These are phyloP conservation scores for Xylaria multiplex DNA, from an alignment of 2,329 filamentous ascomycete genomes.

Conservation along the genomic window DNA sequence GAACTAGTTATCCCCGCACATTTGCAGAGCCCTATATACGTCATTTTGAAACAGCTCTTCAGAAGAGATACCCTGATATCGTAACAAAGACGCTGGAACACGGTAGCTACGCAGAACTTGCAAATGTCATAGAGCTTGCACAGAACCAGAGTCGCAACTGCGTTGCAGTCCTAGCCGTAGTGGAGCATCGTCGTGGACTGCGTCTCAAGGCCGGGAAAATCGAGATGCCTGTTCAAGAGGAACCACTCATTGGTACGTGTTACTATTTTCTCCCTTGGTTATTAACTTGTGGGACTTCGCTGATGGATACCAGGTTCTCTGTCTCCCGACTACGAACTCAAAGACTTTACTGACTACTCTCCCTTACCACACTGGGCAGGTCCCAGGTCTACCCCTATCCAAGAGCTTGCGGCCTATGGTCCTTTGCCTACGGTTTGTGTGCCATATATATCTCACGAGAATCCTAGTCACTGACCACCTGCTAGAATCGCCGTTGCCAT, in stretches of 20 bases:
- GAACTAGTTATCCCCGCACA: conserved; percentile 30
- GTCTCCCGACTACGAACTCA: conserved; percentile 43
- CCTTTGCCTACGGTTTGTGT: conserved; percentile 61
- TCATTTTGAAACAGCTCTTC: conserved; percentile 58
- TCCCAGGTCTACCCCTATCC: conserved; percentile 51
- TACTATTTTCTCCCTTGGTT: too few relatives aligned
- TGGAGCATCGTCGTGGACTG: conserved; percentile 61
- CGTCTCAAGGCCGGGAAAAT: conserved; percentile 55
- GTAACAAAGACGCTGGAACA: conserved; percentile 61
- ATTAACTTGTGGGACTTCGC: neutral
- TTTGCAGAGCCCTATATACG: conserved; percentile 56
- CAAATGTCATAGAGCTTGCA: conserved; percentile 58
- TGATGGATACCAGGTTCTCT: conserved; percentile 18
- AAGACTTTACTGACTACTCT: conserved; percentile 62
- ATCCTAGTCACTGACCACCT: neutral
- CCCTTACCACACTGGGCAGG: conserved; percentile 61
- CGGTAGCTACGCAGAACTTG: conserved; percentile 62
- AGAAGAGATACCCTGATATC: conserved; percentile 51
- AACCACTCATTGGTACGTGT: conserved; percentile 59
- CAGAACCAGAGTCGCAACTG: conserved; percentile 59
- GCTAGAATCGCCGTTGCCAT: conserved; percentile 61
- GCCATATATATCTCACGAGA: neutral
- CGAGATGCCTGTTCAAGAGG: conserved; percentile 54
- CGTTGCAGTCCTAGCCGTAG: conserved; percentile 61
- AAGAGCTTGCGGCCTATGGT: conserved; percentile 60